These are phyloP conservation scores for Geotrichum klebahnii DNA, from an alignment of 1,139 yeast species.

Conservation along the genomic window DNA sequence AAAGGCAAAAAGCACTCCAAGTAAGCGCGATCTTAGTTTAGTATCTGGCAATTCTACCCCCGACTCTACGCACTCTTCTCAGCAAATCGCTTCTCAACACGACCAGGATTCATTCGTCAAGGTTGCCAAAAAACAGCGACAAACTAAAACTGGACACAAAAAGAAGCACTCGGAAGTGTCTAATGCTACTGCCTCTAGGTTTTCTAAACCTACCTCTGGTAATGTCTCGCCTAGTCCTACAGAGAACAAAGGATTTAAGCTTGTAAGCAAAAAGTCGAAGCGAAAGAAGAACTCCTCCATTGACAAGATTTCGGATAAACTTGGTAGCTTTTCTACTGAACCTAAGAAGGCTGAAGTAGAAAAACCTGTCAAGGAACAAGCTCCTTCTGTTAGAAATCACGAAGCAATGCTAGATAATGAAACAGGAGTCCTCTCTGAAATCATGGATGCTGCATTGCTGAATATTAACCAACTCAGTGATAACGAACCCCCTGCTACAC, in stretches of 20 bases:
- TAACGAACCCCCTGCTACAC: conserved; percentile 5
- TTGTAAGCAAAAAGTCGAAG: conserved; percentile 11
- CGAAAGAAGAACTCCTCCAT: conserved; percentile 8
- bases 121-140: conserved; percentile 8
- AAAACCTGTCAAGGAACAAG: neutral
- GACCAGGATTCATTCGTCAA: neutral
- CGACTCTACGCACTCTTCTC: neutral
- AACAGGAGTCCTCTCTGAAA: conserved; percentile 13
- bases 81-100: conserved; percentile 1
- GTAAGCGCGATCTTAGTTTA: conserved; percentile 2
- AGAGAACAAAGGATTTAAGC: conserved; percentile 15
- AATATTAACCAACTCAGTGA: conserved; percentile 14
- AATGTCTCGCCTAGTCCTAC: neutral
- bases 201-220: neutral
- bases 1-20: neutral
- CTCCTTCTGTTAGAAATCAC: neutral
- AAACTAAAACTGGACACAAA: conserved; percentile 2
- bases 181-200: neutral
- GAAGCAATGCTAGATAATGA: conserved; percentile 9
- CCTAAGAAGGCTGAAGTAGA: neutral
- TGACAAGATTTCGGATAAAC: neutral
- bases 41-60: neutral
- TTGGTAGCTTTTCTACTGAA: neutral
- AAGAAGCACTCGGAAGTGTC: conserved; percentile 7
- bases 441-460: conserved; percentile 18